Evolutionary conservation across 1,284 basidiomycete genomes (phyloP).

Genomic region (Athelia psychrophila): DNA sequence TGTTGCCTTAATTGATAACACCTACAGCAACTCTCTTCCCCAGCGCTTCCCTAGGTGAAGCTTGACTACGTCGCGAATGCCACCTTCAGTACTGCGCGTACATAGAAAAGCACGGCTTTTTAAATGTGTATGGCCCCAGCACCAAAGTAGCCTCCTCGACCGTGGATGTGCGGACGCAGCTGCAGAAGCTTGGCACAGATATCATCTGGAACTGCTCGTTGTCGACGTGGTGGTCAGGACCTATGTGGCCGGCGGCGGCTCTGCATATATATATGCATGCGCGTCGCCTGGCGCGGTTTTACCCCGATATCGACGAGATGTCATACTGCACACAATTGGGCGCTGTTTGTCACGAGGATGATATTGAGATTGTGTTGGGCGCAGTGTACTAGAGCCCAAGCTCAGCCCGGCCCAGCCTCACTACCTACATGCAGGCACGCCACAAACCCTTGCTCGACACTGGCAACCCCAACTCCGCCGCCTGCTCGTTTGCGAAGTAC

Average conservation of each 20-base stretch:
- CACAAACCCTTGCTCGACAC: constrained; percentile 64
- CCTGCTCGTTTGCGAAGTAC: constrained; percentile 43
- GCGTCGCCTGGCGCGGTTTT: constrained; percentile 64
- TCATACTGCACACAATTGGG: constrained; percentile 53
- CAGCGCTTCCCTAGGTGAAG: constrained; percentile 35
- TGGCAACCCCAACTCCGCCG: constrained; percentile 54
- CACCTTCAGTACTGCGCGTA: constrained; percentile 49
- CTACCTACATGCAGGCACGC: constrained; percentile 62
- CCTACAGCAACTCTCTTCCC: constrained; percentile 34
- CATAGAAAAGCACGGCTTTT: constrained; percentile 43
- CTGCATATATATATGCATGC: constrained; percentile 72
- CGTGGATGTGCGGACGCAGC: constrained; percentile 55
- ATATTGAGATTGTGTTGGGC: constrained; percentile 77
- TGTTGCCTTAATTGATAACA: constrained; percentile 51
- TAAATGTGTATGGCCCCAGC: constrained; percentile 43
- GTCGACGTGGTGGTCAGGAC: constrained; percentile 66
- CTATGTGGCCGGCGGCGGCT: constrained; percentile 64
- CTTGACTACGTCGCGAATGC: constrained; percentile 40
- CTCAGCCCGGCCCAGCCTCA: constrained; percentile 53
- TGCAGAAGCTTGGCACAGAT: constrained; percentile 67
- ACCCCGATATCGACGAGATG: constrained; percentile 58
- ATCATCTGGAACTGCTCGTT: constrained; percentile 67
- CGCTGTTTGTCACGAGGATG: constrained; percentile 70
- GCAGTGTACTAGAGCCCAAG: constrained; percentile 57
- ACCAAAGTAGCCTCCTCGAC: constrained; percentile 23